Evolutionary conservation across 257 asterid genomes (phyloP).

Genomic region (Sherardia arvensis): DNA sequence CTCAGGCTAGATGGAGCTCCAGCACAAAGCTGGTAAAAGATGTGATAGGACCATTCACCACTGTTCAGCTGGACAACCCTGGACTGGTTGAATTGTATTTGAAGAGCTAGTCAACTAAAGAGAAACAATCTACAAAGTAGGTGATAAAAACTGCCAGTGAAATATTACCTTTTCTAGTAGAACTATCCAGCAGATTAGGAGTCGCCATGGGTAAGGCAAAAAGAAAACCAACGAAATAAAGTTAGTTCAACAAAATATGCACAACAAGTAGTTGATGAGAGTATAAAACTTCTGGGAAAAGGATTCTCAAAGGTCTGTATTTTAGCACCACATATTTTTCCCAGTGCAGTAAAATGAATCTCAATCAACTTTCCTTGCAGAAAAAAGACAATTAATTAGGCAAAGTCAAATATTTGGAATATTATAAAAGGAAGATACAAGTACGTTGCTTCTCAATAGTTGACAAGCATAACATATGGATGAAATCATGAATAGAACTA

Average conservation of each 20-base stretch:
- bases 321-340: slow-evolving; percentile 72
- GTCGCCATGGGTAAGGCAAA: slow-evolving; percentile 27
- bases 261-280: not conserved
- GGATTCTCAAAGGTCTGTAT: slow-evolving; percentile 71
- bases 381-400: not conserved
- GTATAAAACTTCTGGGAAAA: slow-evolving; percentile 13
- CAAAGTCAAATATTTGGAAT: not conserved
- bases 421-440: not conserved
- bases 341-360: slow-evolving; percentile 59
- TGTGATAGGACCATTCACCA: slow-evolving; percentile 85
- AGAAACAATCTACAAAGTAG: slow-evolving; percentile 7
- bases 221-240: slow-evolving; percentile 18
- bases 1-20: slow-evolving; percentile 74
- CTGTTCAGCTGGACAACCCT: slow-evolving; percentile 72
- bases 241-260: slow-evolving; percentile 23
- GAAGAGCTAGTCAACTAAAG: slow-evolving; percentile 20
- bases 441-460: not conserved
- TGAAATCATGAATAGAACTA: slow-evolving; percentile 38
- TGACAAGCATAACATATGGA: slow-evolving; percentile 9
- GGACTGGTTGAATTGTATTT: slow-evolving; percentile 50
- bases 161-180: slow-evolving; percentile 84
- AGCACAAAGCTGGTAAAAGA: slow-evolving; percentile 93
- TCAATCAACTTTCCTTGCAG: slow-evolving; percentile 83
- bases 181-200: slow-evolving; percentile 41
- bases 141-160: slow-evolving; percentile 14